A percentile compares a stretch with the other conserved stretches of the same genome.
Evolutionary conservation across 2,329 filamentous ascomycete species (phyloP).

Genomic region (Penicillium italicum): DNA sequence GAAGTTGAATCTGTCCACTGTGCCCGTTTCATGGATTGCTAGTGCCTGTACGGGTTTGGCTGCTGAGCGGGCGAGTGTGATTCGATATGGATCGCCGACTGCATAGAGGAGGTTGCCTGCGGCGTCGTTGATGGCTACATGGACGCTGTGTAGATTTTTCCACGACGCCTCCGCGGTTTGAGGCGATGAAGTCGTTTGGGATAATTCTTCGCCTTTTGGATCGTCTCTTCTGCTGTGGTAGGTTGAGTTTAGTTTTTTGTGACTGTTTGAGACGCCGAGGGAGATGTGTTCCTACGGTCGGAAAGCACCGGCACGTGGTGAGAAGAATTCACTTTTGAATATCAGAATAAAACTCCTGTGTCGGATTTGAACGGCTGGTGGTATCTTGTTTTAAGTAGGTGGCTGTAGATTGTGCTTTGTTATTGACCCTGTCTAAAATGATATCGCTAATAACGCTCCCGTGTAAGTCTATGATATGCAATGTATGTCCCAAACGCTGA

Average conservation of each 20-base stretch:
- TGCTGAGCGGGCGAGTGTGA: slow-evolving; percentile 46
- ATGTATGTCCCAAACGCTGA: slow-evolving; percentile 2
- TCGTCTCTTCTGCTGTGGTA: background rate
- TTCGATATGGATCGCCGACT: slow-evolving; percentile 41
- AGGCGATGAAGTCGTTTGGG: slow-evolving; percentile 33
- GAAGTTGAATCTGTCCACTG: slow-evolving; percentile 37
- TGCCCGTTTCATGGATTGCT: slow-evolving; percentile 44
- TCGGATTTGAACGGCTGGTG: background rate
- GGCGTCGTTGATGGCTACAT: slow-evolving; percentile 43
- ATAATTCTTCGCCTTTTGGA: slow-evolving; percentile 7
- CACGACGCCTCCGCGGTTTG: slow-evolving; percentile 38
- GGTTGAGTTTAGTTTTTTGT: background rate
- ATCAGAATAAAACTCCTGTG: background rate
- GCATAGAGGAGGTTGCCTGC: slow-evolving; percentile 39
- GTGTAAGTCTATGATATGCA: slow-evolving; percentile 1
- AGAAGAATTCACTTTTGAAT: background rate
- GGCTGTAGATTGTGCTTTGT: background rate
- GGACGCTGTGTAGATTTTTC: slow-evolving; percentile 48
- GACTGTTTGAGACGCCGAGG: background rate
- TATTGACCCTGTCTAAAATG: background rate
- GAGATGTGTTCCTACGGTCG: slow-evolving; percentile 1
- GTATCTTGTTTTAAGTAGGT: background rate
- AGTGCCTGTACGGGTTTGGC: slow-evolving; percentile 49
- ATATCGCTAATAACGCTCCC: slow-evolving; percentile 2
- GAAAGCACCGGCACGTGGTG: background rate